Percentiles rank a stretch among this genome's conserved stretches.
These are phyloP conservation scores for Termitomyces heimii DNA, from an alignment of 768 basidiomycete genomes.

Conservation along the genomic window DNA sequence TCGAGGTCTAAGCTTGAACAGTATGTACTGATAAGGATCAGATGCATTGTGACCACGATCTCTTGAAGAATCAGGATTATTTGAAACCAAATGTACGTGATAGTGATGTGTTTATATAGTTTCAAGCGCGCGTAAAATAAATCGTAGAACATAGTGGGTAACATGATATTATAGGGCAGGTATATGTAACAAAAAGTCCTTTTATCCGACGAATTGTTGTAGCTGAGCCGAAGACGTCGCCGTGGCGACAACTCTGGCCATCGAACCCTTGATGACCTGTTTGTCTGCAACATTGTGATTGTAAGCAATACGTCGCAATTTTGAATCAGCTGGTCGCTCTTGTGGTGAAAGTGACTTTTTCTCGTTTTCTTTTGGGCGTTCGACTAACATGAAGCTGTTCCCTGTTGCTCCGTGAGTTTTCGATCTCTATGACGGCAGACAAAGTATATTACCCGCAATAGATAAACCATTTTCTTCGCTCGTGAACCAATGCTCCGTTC, in stretches of 20 bases:
- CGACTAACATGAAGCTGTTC: conserved; percentile 13
- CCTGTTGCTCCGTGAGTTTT: conserved; percentile 1
- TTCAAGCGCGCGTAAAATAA: neutral
- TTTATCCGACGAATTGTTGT: conserved; percentile 19
- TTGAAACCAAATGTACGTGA: too few relatives aligned
- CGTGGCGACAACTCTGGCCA: conserved; percentile 42
- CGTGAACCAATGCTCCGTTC: conserved; percentile 58
- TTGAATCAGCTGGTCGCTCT: conserved; percentile 27
- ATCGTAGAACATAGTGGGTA: neutral
- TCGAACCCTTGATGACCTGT: conserved; percentile 46
- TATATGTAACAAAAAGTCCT: neutral
- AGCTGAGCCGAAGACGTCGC: conserved; percentile 13
- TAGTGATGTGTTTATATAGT: too few relatives aligned
- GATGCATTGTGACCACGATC: too few relatives aligned
- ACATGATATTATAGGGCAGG: neutral
- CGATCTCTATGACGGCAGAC: neutral
- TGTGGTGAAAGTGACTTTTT: conserved; percentile 12
- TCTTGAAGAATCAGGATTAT: too few relatives aligned
- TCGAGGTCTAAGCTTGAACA: too few relatives aligned
- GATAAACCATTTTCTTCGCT: conserved; percentile 50
- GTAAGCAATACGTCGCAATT: conserved; percentile 33
- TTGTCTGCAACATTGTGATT: conserved; percentile 38
- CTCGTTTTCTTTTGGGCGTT: conserved; percentile 19
- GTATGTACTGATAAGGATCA: too few relatives aligned
- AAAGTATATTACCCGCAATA: conserved; percentile 36